Percentiles rank a stretch among this genome's conserved stretches.
Evolutionary conservation across 2,329 filamentous ascomycete genomes (phyloP).

Genomic region (Chaetothyriales sp.): DNA sequence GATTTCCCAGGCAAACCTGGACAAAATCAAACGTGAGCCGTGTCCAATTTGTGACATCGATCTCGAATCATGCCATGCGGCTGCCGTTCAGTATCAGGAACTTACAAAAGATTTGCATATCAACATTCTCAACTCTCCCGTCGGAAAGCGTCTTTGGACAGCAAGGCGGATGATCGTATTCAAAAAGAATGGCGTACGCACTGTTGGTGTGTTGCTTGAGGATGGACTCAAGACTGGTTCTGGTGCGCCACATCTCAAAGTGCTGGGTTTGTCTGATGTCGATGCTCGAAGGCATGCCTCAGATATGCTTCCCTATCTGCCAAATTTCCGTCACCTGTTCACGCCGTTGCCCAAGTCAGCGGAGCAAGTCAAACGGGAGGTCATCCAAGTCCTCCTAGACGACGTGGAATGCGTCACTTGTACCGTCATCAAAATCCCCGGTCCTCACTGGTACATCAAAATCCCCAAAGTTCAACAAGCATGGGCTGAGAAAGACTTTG

Average conservation of each 20-base stretch:
- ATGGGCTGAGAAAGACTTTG: slow-evolving; percentile 53
- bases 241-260: slow-evolving; percentile 53
- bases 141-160: slow-evolving; percentile 65
- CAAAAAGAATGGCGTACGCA: slow-evolving; percentile 65
- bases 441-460: slow-evolving; percentile 33
- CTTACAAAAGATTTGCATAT: slow-evolving; percentile 70
- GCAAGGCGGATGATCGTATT: slow-evolving; percentile 68
- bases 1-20: slow-evolving; percentile 77
- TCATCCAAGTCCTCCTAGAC: slow-evolving; percentile 52
- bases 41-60: slow-evolving; percentile 70
- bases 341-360: slow-evolving; percentile 51
- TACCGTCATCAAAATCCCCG: slow-evolving; percentile 41
- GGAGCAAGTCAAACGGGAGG: slow-evolving; percentile 53
- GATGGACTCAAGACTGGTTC: slow-evolving; percentile 54
- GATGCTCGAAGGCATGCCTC: slow-evolving; percentile 57
- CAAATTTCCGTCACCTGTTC: slow-evolving; percentile 52
- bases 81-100: slow-evolving; percentile 62
- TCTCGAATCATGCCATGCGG: slow-evolving; percentile 66
- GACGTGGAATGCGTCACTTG: slow-evolving; percentile 77
- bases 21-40: slow-evolving; percentile 71
- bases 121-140: slow-evolving; percentile 59
- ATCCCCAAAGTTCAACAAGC: slow-evolving; percentile 39
- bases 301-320: slow-evolving; percentile 75
- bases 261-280: slow-evolving; percentile 60
- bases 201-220: slow-evolving; percentile 61